Percentiles rank a stretch among this genome's conserved stretches.
Evolutionary conservation across 495 filamentous ascomycete species (phyloP).

Genomic region (Daldinia decipiens): DNA sequence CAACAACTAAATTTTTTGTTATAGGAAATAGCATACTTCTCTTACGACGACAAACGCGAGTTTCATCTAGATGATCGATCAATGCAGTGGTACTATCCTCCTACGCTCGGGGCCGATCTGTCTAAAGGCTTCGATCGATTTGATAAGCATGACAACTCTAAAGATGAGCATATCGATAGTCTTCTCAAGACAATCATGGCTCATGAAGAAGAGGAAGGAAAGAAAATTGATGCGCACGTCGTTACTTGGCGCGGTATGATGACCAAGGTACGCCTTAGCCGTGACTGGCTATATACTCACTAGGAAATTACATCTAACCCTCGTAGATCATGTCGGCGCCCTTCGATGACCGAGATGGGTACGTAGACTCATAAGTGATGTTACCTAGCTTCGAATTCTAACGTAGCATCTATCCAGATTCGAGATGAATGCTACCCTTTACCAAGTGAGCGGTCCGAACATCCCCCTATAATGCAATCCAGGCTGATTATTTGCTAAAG

Average conservation of each 20-base stretch:
- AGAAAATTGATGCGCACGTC: conserved; percentile 77
- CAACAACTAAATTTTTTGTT: conserved; percentile 3
- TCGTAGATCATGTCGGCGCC: conserved; percentile 83
- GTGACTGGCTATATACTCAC: not conserved
- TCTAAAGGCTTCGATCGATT: conserved; percentile 85
- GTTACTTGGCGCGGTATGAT: conserved; percentile 98
- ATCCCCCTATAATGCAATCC: not conserved
- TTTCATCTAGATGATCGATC: conserved; percentile 80
- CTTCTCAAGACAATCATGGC: conserved; percentile 79
- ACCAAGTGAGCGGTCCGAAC: conserved; percentile 72
- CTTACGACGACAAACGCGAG: conserved; percentile 83
- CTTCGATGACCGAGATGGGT: conserved; percentile 85
- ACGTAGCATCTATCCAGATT: conserved; percentile 64
- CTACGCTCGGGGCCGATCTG: conserved; percentile 74
- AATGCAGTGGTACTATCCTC: conserved; percentile 87
- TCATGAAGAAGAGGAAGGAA: conserved; percentile 72
- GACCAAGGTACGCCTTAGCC: conserved; percentile 75
- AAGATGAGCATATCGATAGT: conserved; percentile 88
- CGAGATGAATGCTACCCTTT: conserved; percentile 93
- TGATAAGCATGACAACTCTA: conserved; percentile 79
- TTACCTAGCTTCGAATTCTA: conserved; percentile 10
- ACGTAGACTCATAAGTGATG: conserved; percentile 39
- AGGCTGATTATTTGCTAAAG: conserved; percentile 55
- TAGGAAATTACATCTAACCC: not conserved
- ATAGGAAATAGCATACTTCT: conserved; percentile 90